Evolutionary conservation across 2,329 filamentous ascomycete genomes (phyloP).

Genomic region (Talaromyces amestolkiae): DNA sequence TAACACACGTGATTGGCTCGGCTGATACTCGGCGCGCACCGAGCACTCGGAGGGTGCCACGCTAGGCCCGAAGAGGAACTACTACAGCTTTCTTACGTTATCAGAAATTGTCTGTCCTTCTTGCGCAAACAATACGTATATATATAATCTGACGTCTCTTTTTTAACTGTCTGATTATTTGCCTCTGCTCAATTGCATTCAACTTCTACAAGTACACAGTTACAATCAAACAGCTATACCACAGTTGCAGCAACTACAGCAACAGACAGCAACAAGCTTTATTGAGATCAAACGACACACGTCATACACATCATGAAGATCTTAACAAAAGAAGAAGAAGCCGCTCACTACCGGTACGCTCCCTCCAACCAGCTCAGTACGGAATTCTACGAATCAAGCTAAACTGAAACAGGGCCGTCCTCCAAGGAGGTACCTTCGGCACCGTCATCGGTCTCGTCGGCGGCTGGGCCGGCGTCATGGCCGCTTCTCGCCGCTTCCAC

Average conservation of each 20-base stretch:
- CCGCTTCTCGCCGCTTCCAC: slow-evolving; percentile 68
- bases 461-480: slow-evolving; percentile 66
- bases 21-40: neutral
- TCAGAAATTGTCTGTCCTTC: neutral
- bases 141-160: neutral
- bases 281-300: neutral
- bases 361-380: neutral
- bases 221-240: neutral
- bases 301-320: slow-evolving; percentile 75
- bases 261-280: neutral
- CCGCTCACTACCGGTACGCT: slow-evolving; percentile 70
- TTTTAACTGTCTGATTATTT: too few species aligned
- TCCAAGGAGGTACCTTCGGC: slow-evolving; percentile 76
- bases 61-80: slow-evolving; percentile 8
- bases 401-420: slow-evolving; percentile 55
- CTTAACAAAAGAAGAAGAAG: slow-evolving; percentile 89
- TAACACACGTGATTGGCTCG: slow-evolving; percentile 1
- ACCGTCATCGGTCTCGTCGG: slow-evolving; percentile 65
- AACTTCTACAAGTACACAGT: too few species aligned
- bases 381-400: neutral
- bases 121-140: too few species aligned
- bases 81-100: slow-evolving; percentile 8
- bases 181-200: too few species aligned
- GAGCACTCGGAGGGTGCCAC: neutral
- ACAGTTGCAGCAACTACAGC: neutral